A percentile compares a stretch with the other conserved stretches of the same genome.
These are phyloP conservation scores for Neurospora sp. DNA, from an alignment of 495 filamentous ascomycete species.

Conservation along the genomic window DNA sequence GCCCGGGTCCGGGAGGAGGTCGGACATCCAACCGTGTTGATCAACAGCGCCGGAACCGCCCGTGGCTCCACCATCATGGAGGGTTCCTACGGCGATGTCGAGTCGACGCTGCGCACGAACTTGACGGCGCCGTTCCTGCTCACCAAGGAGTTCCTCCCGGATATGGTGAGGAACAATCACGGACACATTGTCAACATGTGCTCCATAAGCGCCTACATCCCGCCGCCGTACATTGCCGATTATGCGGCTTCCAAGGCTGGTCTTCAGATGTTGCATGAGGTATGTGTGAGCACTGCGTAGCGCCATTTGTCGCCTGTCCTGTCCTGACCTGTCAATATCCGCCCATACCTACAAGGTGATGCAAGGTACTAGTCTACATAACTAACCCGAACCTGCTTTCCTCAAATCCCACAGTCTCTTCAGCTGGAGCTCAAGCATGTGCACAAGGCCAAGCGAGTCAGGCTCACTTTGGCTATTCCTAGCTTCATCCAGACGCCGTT, in stretches of 20 bases:
- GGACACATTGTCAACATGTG: slow-evolving; percentile 16
- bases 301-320: not conserved
- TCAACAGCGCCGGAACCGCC: slow-evolving; percentile 18
- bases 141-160: slow-evolving; percentile 18
- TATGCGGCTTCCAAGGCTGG: slow-evolving; percentile 17
- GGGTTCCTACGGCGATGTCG: slow-evolving; percentile 14
- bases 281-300: not conserved
- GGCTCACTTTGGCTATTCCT: slow-evolving; percentile 20
- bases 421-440: slow-evolving; percentile 12
- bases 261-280: slow-evolving; percentile 11
- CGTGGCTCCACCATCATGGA: slow-evolving; percentile 15
- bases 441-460: slow-evolving; percentile 21
- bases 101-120: slow-evolving; percentile 17
- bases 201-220: slow-evolving; percentile 11
- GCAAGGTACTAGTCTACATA: not conserved
- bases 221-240: slow-evolving; percentile 12
- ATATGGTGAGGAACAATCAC: slow-evolving; percentile 15
- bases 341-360: not conserved
- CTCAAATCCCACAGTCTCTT: slow-evolving; percentile 1
- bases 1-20: slow-evolving; percentile 11
- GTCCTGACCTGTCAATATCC: not conserved
- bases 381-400: not conserved
- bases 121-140: slow-evolving; percentile 16
- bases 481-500: slow-evolving; percentile 29
- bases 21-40: slow-evolving; percentile 18